These are phyloP conservation scores for Rehmannia glutinosa DNA, from an alignment of 257 asterid genomes.

Conservation along the genomic window DNA sequence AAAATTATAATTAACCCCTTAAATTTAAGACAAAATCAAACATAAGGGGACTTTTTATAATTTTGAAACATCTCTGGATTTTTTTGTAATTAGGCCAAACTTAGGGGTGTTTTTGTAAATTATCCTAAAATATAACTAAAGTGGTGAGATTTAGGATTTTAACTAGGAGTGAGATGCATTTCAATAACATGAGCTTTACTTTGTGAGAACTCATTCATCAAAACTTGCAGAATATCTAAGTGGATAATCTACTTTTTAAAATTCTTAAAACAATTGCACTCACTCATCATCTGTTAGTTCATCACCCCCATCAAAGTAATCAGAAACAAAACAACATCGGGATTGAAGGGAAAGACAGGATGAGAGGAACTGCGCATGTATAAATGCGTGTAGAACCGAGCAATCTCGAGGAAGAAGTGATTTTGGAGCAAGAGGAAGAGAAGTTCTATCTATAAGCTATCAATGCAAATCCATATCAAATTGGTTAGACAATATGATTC, in stretches of 20 bases:
- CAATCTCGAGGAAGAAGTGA: slow-evolving; percentile 77
- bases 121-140: too few species aligned
- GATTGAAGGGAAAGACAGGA: slow-evolving; percentile 80
- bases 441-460: slow-evolving; percentile 91
- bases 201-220: neutral
- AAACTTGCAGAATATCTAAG: neutral
- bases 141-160: too few species aligned
- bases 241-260: neutral
- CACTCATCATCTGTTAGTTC: slow-evolving; percentile 76
- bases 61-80: too few species aligned
- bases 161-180: too few species aligned
- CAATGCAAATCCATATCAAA: slow-evolving; percentile 14
- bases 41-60: too few species aligned
- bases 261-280: slow-evolving; percentile 21
- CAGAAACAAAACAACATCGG: slow-evolving; percentile 85
- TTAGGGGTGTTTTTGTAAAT: too few species aligned
- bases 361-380: slow-evolving; percentile 91
- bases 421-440: slow-evolving; percentile 69
- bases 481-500: neutral
- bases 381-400: slow-evolving; percentile 81
- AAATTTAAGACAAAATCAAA: too few species aligned
- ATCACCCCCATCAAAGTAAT: slow-evolving; percentile 84
- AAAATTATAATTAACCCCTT: too few species aligned
- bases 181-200: too few species aligned
- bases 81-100: too few species aligned